Evolutionary conservation across 345 rosid genomes (phyloP).

Genomic region (Rhizophora mangle): DNA sequence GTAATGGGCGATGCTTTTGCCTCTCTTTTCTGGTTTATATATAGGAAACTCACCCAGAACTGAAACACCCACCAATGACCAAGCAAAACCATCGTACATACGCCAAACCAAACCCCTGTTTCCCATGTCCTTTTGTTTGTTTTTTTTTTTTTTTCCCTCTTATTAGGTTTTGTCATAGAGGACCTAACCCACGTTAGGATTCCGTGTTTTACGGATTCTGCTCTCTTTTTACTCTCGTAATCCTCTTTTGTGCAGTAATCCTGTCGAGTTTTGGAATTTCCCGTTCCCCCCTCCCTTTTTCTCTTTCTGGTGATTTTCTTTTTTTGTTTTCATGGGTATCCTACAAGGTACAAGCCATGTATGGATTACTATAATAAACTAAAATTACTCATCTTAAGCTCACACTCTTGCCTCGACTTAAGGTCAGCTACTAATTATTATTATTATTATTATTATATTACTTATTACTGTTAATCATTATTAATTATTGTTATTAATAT

Average conservation of each 20-base stretch:
- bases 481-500: too few relatives aligned
- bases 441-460: too few relatives aligned
- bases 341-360: too few relatives aligned
- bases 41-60: slow-evolving; percentile 2
- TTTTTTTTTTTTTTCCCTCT: too few relatives aligned
- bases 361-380: too few relatives aligned
- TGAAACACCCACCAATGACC: slow-evolving; percentile 3
- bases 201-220: slow-evolving; percentile 31
- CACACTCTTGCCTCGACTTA: too few relatives aligned
- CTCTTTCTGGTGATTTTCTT: not conserved
- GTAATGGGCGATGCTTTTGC: not conserved
- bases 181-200: slow-evolving; percentile 47
- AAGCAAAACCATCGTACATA: not conserved
- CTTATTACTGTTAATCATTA: too few relatives aligned
- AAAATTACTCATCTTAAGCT: too few relatives aligned
- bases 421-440: too few relatives aligned
- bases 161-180: too few relatives aligned
- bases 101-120: slow-evolving; percentile 25
- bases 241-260: slow-evolving; percentile 26
- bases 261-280: slow-evolving; percentile 31
- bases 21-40: slow-evolving; percentile 20
- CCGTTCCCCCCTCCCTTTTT: slow-evolving; percentile 13
- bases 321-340: not conserved
- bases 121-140: too few relatives aligned
- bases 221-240: too few relatives aligned